Percentiles rank a stretch among this genome's conserved stretches.
Evolutionary conservation across 2,329 filamentous ascomycete genomes (phyloP).

Genomic region (Mycosphaerelloides madeirae): DNA sequence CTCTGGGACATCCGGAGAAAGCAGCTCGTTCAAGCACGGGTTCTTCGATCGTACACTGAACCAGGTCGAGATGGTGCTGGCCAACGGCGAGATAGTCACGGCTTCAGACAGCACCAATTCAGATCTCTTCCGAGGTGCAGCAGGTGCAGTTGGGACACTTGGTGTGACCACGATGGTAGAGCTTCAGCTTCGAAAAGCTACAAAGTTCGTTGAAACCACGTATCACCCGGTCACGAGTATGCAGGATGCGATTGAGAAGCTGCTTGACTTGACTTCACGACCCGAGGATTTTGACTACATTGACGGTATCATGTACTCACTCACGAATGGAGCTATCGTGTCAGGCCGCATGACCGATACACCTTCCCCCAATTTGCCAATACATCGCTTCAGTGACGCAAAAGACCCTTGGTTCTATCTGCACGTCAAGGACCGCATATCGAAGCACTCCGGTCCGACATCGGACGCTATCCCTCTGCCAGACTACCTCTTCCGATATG

Average conservation of each 20-base stretch:
- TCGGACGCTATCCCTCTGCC: conserved; percentile 56
- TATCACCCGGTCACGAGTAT: conserved; percentile 43
- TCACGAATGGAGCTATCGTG: conserved; percentile 39
- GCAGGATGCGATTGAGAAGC: conserved; percentile 39
- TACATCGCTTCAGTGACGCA: conserved; percentile 38
- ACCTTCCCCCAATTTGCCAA: conserved; percentile 4
- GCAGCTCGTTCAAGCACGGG: conserved; percentile 63
- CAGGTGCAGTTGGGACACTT: conserved; percentile 61
- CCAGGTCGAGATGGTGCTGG: conserved; percentile 61
- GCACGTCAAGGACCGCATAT: conserved; percentile 37
- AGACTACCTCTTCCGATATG: conserved; percentile 68
- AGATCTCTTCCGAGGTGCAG: conserved; percentile 62
- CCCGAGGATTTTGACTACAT: conserved; percentile 45
- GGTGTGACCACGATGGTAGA: conserved; percentile 60
- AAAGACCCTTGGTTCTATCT: conserved; percentile 51
- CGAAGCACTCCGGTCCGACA: conserved; percentile 37
- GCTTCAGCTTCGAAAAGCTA: conserved; percentile 43
- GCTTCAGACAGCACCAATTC: conserved; percentile 52
- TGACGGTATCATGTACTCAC: conserved; percentile 48
- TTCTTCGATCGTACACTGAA: conserved; percentile 61
- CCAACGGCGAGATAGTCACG: conserved; percentile 53
- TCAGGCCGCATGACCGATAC: conserved; percentile 41
- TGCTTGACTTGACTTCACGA: conserved; percentile 36
- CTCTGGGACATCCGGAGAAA: conserved; percentile 64
- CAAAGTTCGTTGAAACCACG: conserved; percentile 46